Conservation (phyloP, 2,329 filamentous ascomycete species). For the Apiospora phragmitis region DNA sequence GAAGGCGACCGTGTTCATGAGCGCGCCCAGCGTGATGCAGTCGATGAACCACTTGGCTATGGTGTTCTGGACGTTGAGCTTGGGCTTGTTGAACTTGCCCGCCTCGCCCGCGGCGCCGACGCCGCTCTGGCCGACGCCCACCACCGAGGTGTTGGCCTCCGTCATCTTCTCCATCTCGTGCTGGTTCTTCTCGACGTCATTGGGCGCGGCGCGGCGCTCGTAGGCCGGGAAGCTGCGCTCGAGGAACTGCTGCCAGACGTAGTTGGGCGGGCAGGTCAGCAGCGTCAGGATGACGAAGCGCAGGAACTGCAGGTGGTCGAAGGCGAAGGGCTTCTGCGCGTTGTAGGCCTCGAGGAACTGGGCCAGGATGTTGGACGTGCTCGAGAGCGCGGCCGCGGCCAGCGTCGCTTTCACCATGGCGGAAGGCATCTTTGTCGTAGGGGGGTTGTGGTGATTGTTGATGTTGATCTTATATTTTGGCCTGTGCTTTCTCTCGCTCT, state of each 20-base stretch:
- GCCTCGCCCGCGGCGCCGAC: conserved; percentile 15
- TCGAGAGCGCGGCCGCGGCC: conserved; percentile 52
- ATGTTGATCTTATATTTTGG: neutral
- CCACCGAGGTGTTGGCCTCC: neutral
- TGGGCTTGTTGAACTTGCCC: conserved; percentile 27
- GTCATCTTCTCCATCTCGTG: conserved; percentile 30
- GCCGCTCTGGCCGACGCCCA: neutral
- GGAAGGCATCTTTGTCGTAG: conserved; percentile 41
- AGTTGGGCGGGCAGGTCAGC: conserved; percentile 57
- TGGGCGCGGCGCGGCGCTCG: conserved; percentile 19
- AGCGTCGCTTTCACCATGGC: conserved; percentile 54
- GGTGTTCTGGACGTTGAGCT: conserved; percentile 44
- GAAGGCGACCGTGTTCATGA: conserved; percentile 48
- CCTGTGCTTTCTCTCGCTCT: neutral
- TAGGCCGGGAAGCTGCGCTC: conserved; percentile 54
- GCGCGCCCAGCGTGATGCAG: conserved; percentile 47
- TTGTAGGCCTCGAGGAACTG: conserved; percentile 54
- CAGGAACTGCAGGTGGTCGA: conserved; percentile 49
- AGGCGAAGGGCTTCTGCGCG: conserved; percentile 38
- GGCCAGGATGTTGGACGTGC: conserved; percentile 54
- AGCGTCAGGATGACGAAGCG: conserved; percentile 56
- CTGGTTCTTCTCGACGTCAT: conserved; percentile 29
- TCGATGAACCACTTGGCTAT: conserved; percentile 52
- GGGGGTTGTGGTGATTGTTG: neutral
- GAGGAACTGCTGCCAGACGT: conserved; percentile 57